A percentile compares a stretch with the other conserved stretches of the same genome.
Conservation (phyloP, 2,329 filamentous ascomycete species). For the Paracorniculantispora psalliotae region DNA sequence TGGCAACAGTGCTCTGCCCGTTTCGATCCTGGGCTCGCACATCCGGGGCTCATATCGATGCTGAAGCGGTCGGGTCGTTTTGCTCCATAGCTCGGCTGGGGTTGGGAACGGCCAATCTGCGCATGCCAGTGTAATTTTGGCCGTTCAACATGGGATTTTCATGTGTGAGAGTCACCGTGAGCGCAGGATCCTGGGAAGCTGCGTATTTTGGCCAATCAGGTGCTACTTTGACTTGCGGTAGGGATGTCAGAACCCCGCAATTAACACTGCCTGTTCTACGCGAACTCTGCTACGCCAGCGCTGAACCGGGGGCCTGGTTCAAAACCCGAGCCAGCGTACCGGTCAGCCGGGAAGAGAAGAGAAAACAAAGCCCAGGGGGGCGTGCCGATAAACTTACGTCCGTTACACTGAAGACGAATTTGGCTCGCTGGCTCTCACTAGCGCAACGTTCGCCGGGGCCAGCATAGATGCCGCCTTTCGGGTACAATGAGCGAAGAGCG, state of each 20-base stretch:
- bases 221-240: background rate
- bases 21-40: background rate
- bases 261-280: background rate
- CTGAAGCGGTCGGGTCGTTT: background rate
- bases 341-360: slow-evolving; percentile 4
- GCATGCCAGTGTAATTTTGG: background rate
- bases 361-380: slow-evolving; percentile 1
- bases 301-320: slow-evolving; percentile 7
- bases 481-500: too few relatives aligned
- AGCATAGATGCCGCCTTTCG: too few relatives aligned
- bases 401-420: too few relatives aligned
- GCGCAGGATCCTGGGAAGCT: background rate
- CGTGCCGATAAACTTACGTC: background rate
- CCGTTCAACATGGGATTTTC: background rate
- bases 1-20: background rate
- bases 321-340: slow-evolving; percentile 6
- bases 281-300: slow-evolving; percentile 5
- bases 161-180: background rate
- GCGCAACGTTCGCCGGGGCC: too few relatives aligned
- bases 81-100: background rate
- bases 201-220: slow-evolving; percentile 11
- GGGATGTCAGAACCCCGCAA: slow-evolving; percentile 3
- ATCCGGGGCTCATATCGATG: background rate
- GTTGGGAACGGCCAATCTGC: background rate
- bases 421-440: too few relatives aligned